Base-by-base conservation (phyloP, 169 alveolate species). In the Cryptosporidium canis region DNA sequence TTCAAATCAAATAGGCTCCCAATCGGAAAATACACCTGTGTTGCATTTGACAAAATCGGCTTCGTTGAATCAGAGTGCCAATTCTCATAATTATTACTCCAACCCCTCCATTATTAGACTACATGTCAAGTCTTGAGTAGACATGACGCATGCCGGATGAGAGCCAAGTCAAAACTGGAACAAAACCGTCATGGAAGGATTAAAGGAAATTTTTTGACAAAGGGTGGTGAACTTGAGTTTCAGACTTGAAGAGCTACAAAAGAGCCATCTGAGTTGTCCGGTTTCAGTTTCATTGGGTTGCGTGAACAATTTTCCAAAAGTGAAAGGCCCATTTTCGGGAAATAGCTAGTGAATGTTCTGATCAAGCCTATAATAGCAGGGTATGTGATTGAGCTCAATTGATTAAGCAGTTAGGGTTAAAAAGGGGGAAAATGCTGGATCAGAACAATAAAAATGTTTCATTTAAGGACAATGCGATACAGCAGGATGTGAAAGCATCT, bases 111-210 rank as follows among this genome's bases (percentile, higher is more conserved):
- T 67, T 18, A 37, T 3, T 14, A 67, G 45, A 67, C 29, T 41
- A 24, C 24, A 70, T 70, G 84, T 77, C 72, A 77, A 39, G 87
- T 77, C 87, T 56, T 58, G 3, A 18, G 65, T 39, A 77, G 87
- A 77, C 87, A 56, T 41, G 71, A 77, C 87, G 71, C 24, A 12
- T 14, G 12, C 31, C 47, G n/a, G 12, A 12, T 61, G 47, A 61
- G 24, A 11, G 7, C 68, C 45, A 61, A 31, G 68, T 61, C 24
- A 61, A 29, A 31, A 61, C 45, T 29, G 27, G 18, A 61, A 61
- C 24, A 44, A 61, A 58, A 61, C 41, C 33, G 68, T 21, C 47
- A 61, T 44, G 24, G 31, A 35, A n/a, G 68, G n/a, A 61, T 33
- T 61, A 29, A 5, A n/a, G 24, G 35, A 21, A 5, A 51, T 2